Percentiles rank a stretch among this genome's conserved stretches.
phyloP scores from a whole-genome alignment of 2,329 filamentous ascomycete genomes.

The Pseudofabraea citricarpa region DNA sequence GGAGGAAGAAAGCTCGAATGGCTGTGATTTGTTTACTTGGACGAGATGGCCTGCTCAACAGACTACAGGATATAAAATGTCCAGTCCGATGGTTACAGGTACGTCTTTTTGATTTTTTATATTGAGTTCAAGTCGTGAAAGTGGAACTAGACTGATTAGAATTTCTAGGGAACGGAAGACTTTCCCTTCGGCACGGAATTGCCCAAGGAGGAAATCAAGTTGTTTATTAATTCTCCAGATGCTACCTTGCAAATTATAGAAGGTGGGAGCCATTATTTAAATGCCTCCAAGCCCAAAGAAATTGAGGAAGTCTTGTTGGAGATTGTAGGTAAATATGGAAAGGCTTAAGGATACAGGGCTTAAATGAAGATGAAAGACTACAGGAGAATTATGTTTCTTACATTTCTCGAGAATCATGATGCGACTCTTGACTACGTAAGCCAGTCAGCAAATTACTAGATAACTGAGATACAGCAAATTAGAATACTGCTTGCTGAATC shows the following conservation, averaged over 20 bases:
- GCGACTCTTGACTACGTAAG: too few relatives aligned
- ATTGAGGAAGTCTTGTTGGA: slow-evolving; percentile 38
- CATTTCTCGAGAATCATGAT: too few relatives aligned
- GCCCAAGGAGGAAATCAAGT: slow-evolving; percentile 42
- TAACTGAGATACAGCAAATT: too few relatives aligned
- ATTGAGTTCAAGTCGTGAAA: neutral
- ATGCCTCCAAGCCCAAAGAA: slow-evolving; percentile 42
- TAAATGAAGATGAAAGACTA: too few relatives aligned
- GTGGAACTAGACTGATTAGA: neutral
- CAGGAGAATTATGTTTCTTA: too few relatives aligned
- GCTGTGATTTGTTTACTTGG: slow-evolving; percentile 38
- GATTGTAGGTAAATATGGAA: slow-evolving; percentile 23
- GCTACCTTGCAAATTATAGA: slow-evolving; percentile 39
- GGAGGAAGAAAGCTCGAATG: slow-evolving; percentile 42
- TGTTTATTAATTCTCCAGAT: slow-evolving; percentile 41
- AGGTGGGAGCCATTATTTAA: slow-evolving; percentile 43
- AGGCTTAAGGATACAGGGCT: too few relatives aligned
- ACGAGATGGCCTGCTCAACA: slow-evolving; percentile 40
- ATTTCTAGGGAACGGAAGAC: slow-evolving; percentile 39
- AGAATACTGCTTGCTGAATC: too few relatives aligned
- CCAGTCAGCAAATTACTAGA: too few relatives aligned
- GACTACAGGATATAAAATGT: slow-evolving; percentile 41
- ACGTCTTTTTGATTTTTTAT: slow-evolving; percentile 8
- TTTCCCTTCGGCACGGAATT: slow-evolving; percentile 35
- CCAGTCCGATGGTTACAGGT: slow-evolving; percentile 50